Conservation (phyloP, 805 yeast species). For the Cyberlindnera galapagoensis region DNA sequence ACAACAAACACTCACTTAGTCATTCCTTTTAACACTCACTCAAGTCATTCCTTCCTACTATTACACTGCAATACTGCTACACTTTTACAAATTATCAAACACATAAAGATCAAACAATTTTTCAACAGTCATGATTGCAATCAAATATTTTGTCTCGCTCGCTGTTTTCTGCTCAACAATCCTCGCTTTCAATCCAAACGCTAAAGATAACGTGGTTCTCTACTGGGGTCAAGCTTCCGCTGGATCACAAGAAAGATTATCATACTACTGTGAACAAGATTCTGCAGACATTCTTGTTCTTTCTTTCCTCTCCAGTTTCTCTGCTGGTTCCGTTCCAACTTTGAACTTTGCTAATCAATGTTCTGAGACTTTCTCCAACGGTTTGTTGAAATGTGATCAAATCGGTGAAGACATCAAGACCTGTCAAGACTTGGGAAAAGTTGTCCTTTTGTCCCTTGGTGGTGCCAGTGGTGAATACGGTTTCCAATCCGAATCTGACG, state of each 20-base stretch:
- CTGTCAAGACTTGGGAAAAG: constrained; percentile 78
- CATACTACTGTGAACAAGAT: constrained; percentile 58
- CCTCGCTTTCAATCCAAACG: constrained; percentile 31
- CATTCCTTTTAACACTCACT: no score
- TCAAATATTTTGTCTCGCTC: no score
- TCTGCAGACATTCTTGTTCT: constrained; percentile 67
- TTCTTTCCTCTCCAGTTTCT: constrained; percentile 60
- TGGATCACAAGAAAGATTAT: constrained; percentile 42
- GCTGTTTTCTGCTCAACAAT: no score
- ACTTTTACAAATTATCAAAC: no score
- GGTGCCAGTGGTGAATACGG: constrained; percentile 83
- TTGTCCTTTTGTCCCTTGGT: constrained; percentile 67
- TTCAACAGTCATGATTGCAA: no score
- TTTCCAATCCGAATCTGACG: constrained; percentile 76
- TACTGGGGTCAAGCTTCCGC: constrained; percentile 89
- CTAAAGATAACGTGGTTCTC: constrained; percentile 58
- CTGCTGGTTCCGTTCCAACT: constrained; percentile 25
- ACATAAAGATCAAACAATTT: no score
- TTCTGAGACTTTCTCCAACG: constrained; percentile 29
- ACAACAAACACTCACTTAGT: no score
- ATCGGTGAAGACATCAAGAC: constrained; percentile 67
- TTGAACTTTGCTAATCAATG: constrained; percentile 57
- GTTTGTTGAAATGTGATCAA: constrained; percentile 40
- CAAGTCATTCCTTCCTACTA: no score
- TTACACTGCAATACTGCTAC: no score